Evolutionary conservation across 2,329 filamentous ascomycete species (phyloP).

Genomic region (Chaetomium sp.): DNA sequence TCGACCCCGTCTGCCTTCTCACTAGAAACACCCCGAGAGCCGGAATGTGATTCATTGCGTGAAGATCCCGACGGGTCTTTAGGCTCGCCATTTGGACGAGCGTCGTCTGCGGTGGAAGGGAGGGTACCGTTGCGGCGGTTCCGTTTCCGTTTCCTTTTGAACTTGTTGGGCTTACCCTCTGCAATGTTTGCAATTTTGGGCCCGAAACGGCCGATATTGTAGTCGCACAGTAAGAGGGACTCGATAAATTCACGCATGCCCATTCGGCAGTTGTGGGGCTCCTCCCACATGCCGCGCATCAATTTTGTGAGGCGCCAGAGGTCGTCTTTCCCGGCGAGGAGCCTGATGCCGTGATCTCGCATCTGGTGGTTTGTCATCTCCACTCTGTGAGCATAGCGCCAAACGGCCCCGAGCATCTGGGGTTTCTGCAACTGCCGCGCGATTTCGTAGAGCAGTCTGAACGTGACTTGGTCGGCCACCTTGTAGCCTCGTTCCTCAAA

Average conservation of each 20-base stretch:
- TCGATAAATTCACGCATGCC: slow-evolving; percentile 11
- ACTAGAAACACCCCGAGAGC: neutral
- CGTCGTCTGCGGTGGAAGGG: no score
- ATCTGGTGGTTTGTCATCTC: slow-evolving; percentile 36
- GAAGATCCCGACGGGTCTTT: neutral
- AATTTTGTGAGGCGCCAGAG: slow-evolving; percentile 8
- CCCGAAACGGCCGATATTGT: neutral
- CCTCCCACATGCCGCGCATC: slow-evolving; percentile 17
- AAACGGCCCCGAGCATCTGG: slow-evolving; percentile 40
- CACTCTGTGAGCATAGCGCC: slow-evolving; percentile 40
- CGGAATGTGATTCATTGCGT: neutral
- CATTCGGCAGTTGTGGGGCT: neutral
- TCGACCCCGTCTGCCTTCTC: neutral
- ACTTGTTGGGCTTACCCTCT: neutral
- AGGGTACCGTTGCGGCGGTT: neutral
- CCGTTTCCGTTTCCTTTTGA: no score
- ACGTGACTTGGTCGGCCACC: slow-evolving; percentile 38
- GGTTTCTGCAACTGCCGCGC: slow-evolving; percentile 41
- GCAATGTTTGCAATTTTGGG: neutral
- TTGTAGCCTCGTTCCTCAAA: slow-evolving; percentile 30
- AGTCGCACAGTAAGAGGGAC: slow-evolving; percentile 11
- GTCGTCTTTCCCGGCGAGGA: slow-evolving; percentile 9
- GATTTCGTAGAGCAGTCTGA: slow-evolving; percentile 44
- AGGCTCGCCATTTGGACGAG: neutral
- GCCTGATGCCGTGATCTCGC: slow-evolving; percentile 27